Base-by-base conservation (phyloP, 257 asterid genomes). In the Haberlea rhodopensis region DNA sequence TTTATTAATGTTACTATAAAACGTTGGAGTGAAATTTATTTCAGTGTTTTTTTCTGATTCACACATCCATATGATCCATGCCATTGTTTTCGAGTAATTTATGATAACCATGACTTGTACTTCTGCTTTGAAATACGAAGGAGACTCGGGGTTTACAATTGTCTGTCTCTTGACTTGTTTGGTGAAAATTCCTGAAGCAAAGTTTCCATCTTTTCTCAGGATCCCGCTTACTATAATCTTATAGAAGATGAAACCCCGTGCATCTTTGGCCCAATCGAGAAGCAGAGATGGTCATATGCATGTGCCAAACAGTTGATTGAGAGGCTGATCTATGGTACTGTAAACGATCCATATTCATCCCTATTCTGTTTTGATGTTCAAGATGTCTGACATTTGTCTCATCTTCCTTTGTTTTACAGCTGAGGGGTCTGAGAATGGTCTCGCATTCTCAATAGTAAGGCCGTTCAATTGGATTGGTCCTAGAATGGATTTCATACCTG, bases 401-500 rank as follows among this genome's bases (percentile, higher is more conserved):
- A 43, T 70, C 25, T 34, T 29, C 57, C 53, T 55, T 29, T 8
- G 40, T 68, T 61, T 74, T 76, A 73, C 87, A 91, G 98, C 98
- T 59, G 98, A 91, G 92, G 98, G 96, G 58, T 95, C 98, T n/a
- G 98, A 91, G 83, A 91, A 88, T 53, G 98, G 95, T 63, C 95
- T 91, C 52, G 94, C 86, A 25, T 91, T 91, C 71, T 80, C 96
- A 60, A 91, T 91, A 68, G 98, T 91, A 72, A 83, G 98, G 77
- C 98, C 98, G 62, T 91, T 91, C 77, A 91, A 91, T 79, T 91
- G 98, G 98, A 91, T 91, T 80, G 98, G 98, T 64, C 98, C 98
- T 63, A 82, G 98, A 70, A 88, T 91, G 98, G 96, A 91, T 73
- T 91, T 91, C 85, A 91, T 91, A 0, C 98, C 96, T 15, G 98